phyloP scores from a whole-genome alignment of 202 grass and related monocot genomes.

The Setaria viridis region DNA sequence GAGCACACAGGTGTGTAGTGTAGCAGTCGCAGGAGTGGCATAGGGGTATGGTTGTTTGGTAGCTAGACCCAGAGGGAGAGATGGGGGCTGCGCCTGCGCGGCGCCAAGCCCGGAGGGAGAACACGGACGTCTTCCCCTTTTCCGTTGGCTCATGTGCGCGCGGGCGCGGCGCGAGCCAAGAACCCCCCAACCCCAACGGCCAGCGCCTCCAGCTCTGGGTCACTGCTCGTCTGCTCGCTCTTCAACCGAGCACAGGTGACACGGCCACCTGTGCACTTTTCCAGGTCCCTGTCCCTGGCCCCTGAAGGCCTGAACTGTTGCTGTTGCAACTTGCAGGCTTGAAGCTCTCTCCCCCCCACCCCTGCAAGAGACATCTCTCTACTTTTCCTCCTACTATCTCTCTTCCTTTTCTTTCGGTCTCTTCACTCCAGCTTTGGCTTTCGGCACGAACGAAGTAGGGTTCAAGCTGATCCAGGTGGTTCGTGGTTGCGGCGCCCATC shows the following conservation, averaged over 20 bases:
- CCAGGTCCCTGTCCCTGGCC: not conserved
- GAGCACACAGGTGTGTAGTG: not conserved
- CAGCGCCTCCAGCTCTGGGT: not conserved
- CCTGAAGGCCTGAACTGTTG: not conserved
- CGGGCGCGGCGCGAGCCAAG: not conserved
- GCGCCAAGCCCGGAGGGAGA: not conserved
- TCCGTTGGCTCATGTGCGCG: not conserved
- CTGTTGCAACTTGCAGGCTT: not conserved
- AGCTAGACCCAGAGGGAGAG: not conserved
- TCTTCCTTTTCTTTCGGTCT: slow-evolving; percentile 32
- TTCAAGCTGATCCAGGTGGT: slow-evolving; percentile 7
- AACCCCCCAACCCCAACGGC: not conserved
- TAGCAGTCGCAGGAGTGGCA: not conserved
- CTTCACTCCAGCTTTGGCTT: slow-evolving; percentile 43
- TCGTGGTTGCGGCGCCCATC: not conserved
- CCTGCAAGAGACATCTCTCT: slow-evolving; percentile 18
- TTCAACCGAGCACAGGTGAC: slow-evolving; percentile 48
- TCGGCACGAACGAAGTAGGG: not conserved
- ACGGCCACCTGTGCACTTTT: slow-evolving; percentile 38
- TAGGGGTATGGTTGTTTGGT: not conserved
- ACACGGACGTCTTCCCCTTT: not conserved
- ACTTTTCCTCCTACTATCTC: not conserved
- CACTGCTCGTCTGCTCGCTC: not conserved
- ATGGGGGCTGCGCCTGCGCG: not conserved
- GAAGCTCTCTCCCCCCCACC: not conserved